Conservation (phyloP, 176 grass and related monocot species). For the maize (Zea mays) region Zm-B73-REFERENCE-NAM-5.0 NC_050099.1:2844001-2844500, state of each 20-base stretch:
- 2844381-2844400: not conserved
- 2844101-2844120: not conserved
- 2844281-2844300: not conserved
- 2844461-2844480: not conserved
- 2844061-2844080: not conserved
- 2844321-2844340: conserved; percentile 55
- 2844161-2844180: not conserved
- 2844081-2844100: not conserved
- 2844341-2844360: conserved; percentile 16
- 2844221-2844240: too few relatives aligned
- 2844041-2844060: not conserved
- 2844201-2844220: too few relatives aligned
- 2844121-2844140: not conserved
- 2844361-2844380: conserved; percentile 33
- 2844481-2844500: conserved; percentile 48
- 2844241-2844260: not conserved
- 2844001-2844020: not conserved
- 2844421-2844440: not conserved
- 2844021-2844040: not conserved
- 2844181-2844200: not conserved
- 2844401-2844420: not conserved
- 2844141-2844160: not conserved
- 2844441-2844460: not conserved
- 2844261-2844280: not conserved
- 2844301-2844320: conserved; percentile 47